A percentile compares a stretch with the other conserved stretches of the same genome.
Evolutionary conservation across 2,329 filamentous ascomycete species (phyloP).

Genomic region (Hysterium pulicare): DNA sequence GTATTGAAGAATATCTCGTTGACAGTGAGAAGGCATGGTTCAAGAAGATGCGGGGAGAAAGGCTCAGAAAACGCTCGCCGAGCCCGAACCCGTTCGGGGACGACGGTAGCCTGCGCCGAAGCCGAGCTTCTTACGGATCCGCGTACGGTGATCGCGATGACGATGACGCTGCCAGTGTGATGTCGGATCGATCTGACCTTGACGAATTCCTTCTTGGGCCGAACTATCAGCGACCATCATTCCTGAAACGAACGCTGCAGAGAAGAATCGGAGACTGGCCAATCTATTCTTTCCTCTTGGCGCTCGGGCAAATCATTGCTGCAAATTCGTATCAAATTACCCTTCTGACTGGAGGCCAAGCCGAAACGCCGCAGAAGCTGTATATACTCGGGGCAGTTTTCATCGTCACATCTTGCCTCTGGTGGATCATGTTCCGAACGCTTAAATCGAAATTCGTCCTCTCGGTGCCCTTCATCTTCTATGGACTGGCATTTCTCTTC

Average conservation of each 20-base stretch:
- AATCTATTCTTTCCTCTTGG: constrained; percentile 8
- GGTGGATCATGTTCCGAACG: constrained; percentile 60
- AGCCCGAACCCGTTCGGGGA: too few species aligned
- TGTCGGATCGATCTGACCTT: too few species aligned
- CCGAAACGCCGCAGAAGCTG: constrained; percentile 2
- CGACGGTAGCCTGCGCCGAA: too few species aligned
- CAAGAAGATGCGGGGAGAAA: constrained; percentile 23
- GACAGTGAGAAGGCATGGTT: constrained; percentile 67
- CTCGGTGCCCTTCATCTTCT: constrained; percentile 59
- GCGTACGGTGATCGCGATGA: too few species aligned
- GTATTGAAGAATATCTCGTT: constrained; percentile 61
- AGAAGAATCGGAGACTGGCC: constrained; percentile 8
- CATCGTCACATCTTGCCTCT: constrained; percentile 38
- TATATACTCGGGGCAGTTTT: background rate
- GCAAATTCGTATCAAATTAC: constrained; percentile 51
- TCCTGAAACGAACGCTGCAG: constrained; percentile 9
- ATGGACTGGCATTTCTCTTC: constrained; percentile 59
- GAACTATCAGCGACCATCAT: constrained; percentile 9
- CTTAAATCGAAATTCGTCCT: constrained; percentile 55
- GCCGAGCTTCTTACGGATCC: too few species aligned
- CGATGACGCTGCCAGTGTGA: too few species aligned
- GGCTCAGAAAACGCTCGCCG: too few species aligned
- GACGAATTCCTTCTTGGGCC: constrained; percentile 7
- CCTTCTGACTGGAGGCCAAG: constrained; percentile 59
- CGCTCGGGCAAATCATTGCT: constrained; percentile 4